Conservation (phyloP, 345 rosid species). For the Euphorbia peplus region DNA sequence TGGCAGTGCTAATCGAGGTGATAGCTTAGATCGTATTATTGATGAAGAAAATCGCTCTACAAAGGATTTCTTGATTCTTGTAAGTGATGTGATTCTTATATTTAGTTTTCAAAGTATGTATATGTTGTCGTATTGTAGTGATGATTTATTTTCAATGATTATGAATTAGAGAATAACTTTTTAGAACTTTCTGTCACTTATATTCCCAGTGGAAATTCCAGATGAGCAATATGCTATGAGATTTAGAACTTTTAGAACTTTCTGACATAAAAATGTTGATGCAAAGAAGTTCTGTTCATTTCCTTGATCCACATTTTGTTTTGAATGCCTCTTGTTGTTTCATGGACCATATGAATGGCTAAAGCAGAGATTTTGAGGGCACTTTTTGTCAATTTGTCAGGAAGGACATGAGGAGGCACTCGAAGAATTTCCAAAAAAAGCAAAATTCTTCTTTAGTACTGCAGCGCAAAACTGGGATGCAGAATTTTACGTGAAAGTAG, state of each 20-base stretch:
- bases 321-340: slow-evolving; percentile 7
- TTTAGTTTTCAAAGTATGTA: neutral
- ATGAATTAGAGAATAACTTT: neutral
- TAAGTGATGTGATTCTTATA: slow-evolving; percentile 38
- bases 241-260: neutral
- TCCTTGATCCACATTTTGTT: slow-evolving; percentile 3
- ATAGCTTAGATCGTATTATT: slow-evolving; percentile 87
- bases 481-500: slow-evolving; percentile 84
- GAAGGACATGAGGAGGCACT: slow-evolving; percentile 94
- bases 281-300: slow-evolving; percentile 4
- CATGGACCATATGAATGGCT: slow-evolving; percentile 6
- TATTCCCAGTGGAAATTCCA: slow-evolving; percentile 13
- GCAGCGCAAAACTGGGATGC: slow-evolving; percentile 96
- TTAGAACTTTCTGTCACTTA: neutral
- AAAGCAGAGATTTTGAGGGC: slow-evolving; percentile 14
- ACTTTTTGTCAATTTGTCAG: slow-evolving; percentile 35
- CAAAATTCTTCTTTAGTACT: slow-evolving; percentile 74
- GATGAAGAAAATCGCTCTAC: slow-evolving; percentile 62
- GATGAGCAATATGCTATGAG: slow-evolving; percentile 14
- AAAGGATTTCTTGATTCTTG: slow-evolving; percentile 85
- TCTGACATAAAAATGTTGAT: neutral
- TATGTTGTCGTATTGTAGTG: neutral
- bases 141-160: neutral
- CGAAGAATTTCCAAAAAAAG: slow-evolving; percentile 90
- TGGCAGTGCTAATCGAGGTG: slow-evolving; percentile 90